Evolutionary conservation across 1,139 yeast genomes (phyloP).

Genomic region (Geotrichum restrictum): DNA sequence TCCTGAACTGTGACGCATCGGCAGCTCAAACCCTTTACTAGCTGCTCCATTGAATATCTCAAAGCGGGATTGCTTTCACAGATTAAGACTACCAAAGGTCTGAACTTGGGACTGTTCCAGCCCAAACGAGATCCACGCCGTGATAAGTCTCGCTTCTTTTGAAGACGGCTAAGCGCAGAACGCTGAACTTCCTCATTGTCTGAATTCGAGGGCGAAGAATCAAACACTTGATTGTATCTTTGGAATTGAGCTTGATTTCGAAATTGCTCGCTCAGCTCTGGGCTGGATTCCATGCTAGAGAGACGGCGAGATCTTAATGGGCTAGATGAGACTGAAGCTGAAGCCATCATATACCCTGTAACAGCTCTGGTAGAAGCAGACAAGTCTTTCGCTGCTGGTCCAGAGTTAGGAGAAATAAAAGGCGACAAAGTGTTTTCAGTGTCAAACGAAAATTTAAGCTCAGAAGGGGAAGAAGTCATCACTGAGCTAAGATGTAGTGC

Average conservation of each 20-base stretch:
- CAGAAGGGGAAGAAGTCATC: constrained; percentile 5
- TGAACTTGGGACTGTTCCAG: constrained; percentile 29
- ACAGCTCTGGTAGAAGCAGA: background rate
- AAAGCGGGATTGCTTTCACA: constrained; percentile 88
- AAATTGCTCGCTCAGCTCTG: constrained; percentile 31
- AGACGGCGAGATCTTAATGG: constrained; percentile 23
- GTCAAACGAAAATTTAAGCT: background rate
- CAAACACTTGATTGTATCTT: constrained; percentile 37
- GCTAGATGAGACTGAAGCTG: background rate
- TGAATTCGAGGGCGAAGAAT: constrained; percentile 62
- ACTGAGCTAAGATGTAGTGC: background rate
- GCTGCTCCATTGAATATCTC: constrained; percentile 60
- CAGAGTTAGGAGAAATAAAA: background rate
- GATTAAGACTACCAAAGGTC: constrained; percentile 59
- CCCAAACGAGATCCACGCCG: constrained; percentile 25
- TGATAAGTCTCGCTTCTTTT: constrained; percentile 54
- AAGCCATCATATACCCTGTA: background rate
- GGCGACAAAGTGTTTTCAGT: background rate
- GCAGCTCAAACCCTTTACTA: constrained; percentile 70
- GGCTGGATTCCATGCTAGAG: constrained; percentile 29
- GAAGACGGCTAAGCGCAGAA: constrained; percentile 52
- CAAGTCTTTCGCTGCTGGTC: background rate
- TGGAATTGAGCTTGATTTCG: constrained; percentile 31
- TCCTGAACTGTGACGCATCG: constrained; percentile 75
- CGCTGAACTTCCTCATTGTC: constrained; percentile 54